Percentiles rank a stretch among this genome's conserved stretches.
phyloP scores from a whole-genome alignment of 768 basidiomycete genomes.

The Hericium rajendrae region DNA sequence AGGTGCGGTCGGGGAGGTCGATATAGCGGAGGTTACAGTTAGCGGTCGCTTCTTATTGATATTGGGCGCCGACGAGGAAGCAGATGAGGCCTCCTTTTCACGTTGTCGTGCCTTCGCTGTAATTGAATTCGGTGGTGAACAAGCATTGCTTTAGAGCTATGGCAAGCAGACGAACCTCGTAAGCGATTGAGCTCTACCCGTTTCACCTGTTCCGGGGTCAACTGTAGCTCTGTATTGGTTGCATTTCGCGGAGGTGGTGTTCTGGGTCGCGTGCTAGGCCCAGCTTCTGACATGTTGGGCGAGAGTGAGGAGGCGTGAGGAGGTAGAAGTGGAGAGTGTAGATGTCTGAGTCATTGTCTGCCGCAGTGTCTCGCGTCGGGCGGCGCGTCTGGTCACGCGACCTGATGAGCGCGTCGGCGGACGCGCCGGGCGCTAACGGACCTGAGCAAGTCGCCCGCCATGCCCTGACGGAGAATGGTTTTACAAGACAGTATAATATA shows the following conservation, averaged over 20 bases:
- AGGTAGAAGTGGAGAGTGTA: not conserved
- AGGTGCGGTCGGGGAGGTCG: slow-evolving; percentile 50
- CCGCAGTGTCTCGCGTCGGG: slow-evolving; percentile 1
- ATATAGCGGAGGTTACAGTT: slow-evolving; percentile 41
- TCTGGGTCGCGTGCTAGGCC: slow-evolving; percentile 19
- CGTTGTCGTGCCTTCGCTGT: slow-evolving; percentile 71
- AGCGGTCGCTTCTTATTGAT: slow-evolving; percentile 71
- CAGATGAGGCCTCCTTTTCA: slow-evolving; percentile 46
- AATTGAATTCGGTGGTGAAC: not conserved
- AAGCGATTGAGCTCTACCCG: slow-evolving; percentile 73
- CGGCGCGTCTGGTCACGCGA: not conserved
- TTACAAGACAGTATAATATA: not conserved
- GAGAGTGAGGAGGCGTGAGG: not conserved
- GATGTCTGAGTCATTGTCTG: not conserved
- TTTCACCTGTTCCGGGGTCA: slow-evolving; percentile 62
- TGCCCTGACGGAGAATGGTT: not conserved
- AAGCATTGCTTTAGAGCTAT: not conserved
- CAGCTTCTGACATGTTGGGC: slow-evolving; percentile 7
- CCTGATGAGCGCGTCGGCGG: not conserved
- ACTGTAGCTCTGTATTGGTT: slow-evolving; percentile 10
- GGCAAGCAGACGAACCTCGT: slow-evolving; percentile 38
- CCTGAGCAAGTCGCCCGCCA: not conserved
- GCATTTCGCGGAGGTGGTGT: slow-evolving; percentile 31
- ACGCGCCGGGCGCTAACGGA: not conserved
- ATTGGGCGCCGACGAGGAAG: slow-evolving; percentile 44